Evolutionary conservation across 1,284 basidiomycete genomes (phyloP).

Genomic region (Microbotryomycetes sp.): DNA sequence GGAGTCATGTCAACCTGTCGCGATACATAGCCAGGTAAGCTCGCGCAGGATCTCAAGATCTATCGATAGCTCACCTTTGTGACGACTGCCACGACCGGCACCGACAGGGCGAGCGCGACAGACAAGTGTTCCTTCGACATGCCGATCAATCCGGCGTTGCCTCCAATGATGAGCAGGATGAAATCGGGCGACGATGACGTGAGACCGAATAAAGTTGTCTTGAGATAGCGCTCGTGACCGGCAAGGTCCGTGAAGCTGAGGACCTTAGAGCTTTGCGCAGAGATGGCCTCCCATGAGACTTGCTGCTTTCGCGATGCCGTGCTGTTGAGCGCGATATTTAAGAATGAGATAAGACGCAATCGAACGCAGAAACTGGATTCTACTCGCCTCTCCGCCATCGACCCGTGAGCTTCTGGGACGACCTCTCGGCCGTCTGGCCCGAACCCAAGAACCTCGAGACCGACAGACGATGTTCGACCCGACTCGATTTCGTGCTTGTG

Average conservation of each 20-base stretch:
- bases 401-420: slow-evolving; percentile 11
- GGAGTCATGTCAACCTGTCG: slow-evolving; percentile 99
- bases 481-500: slow-evolving; percentile 98
- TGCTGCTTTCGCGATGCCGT: slow-evolving; percentile 55
- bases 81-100: slow-evolving; percentile 88
- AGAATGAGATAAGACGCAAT: background rate
- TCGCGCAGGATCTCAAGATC: slow-evolving; percentile 87
- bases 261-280: slow-evolving; percentile 79
- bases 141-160: slow-evolving; percentile 86
- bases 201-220: slow-evolving; percentile 91
- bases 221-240: slow-evolving; percentile 43
- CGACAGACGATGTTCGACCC: slow-evolving; percentile 87
- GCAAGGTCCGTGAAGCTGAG: slow-evolving; percentile 44
- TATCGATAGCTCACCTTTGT: slow-evolving; percentile 80
- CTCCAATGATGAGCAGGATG: slow-evolving; percentile 91
- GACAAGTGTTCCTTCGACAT: slow-evolving; percentile 98
- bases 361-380: background rate
- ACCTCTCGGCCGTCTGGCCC: slow-evolving; percentile 47
- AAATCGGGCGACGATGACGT: slow-evolving; percentile 93
- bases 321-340: background rate
- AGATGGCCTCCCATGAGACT: slow-evolving; percentile 94
- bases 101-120: slow-evolving; percentile 83
- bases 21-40: slow-evolving; percentile 83
- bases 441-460: slow-evolving; percentile 69
- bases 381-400: too few species aligned